phyloP scores from a whole-genome alignment of 2,329 filamentous ascomycete genomes.

The Pyricularia sp. region DNA sequence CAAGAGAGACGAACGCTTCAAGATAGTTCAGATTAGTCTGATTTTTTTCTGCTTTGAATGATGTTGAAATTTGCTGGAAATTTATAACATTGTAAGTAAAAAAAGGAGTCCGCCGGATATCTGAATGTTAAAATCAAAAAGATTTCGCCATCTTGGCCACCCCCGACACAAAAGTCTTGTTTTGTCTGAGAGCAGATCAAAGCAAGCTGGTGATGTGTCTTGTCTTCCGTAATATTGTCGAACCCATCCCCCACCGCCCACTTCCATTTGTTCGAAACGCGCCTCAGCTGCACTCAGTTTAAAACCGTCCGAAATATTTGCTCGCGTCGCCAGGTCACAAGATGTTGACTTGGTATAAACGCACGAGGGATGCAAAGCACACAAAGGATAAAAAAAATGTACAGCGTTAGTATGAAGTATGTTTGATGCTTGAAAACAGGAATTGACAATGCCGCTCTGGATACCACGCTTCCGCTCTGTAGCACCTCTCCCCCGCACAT shows the following conservation, averaged over 20 bases:
- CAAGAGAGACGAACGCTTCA: not conserved
- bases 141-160: not conserved
- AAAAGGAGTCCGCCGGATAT: not conserved
- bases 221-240: not conserved
- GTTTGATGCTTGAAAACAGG: not conserved
- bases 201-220: not conserved
- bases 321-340: not conserved
- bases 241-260: not conserved
- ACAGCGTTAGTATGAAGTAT: not conserved
- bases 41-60: not conserved
- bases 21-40: not conserved
- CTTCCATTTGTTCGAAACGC: not conserved
- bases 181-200: too few species aligned
- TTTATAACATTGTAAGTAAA: conserved; percentile 4
- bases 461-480: not conserved
- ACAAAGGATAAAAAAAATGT: not conserved
- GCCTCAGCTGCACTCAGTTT: not conserved
- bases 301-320: not conserved
- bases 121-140: not conserved
- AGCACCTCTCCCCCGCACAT: not conserved
- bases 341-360: not conserved
- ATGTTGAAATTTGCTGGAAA: conserved; percentile 3
- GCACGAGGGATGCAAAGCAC: not conserved
- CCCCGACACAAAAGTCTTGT: not conserved
- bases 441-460: not conserved